Conservation (phyloP, 331 rosid species). For the Quercus phellos region DNA sequence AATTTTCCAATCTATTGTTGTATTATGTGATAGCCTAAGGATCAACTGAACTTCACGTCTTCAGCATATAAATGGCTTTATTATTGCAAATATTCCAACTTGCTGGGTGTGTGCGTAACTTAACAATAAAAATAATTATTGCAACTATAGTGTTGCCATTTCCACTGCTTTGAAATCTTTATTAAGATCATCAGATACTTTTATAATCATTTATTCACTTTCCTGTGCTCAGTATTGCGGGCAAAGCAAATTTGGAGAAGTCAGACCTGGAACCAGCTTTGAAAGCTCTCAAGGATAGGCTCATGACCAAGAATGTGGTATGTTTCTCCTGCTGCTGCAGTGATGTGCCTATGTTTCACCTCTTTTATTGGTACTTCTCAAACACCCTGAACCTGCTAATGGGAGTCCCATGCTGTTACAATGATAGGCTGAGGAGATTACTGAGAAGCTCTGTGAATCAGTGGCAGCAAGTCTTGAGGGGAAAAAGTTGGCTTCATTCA, state of each 20-base stretch:
- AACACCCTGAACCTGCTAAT: constrained; percentile 15
- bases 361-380: not conserved
- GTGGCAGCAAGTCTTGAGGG: constrained; percentile 98
- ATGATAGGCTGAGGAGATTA: constrained; percentile 92
- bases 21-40: not conserved
- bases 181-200: constrained; percentile 2
- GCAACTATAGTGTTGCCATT: not conserved
- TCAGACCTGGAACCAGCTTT: constrained; percentile 84
- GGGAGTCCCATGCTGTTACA: constrained; percentile 20
- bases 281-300: constrained; percentile 88
- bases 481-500: constrained; percentile 87
- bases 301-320: constrained; percentile 99
- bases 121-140: no score
- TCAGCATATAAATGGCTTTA: not conserved
- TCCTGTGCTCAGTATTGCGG: constrained; percentile 59
- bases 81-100: not conserved
- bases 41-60: not conserved
- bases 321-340: constrained; percentile 17
- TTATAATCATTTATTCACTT: not conserved
- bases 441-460: constrained; percentile 97
- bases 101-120: no score
- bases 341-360: not conserved
- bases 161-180: not conserved
- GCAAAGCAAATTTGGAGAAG: constrained; percentile 85
- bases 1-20: not conserved